phyloP scores from a whole-genome alignment of 495 filamentous ascomycete genomes.

The Lepraria neglecta region DNA sequence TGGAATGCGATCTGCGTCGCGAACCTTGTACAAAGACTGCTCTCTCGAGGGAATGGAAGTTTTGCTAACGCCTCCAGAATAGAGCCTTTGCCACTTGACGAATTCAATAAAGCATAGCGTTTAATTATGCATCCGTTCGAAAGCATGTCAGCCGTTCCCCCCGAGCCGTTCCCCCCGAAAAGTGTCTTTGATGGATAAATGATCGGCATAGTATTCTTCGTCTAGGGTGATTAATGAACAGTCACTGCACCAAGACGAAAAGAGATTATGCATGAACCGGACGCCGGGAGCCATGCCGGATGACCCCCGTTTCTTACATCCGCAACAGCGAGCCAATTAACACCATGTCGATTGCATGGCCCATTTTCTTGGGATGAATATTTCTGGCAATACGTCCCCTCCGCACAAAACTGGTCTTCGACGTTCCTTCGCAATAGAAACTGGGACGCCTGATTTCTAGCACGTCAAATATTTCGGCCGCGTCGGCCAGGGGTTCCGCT shows the following conservation, averaged over 20 bases:
- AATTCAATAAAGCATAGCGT: too few relatives aligned
- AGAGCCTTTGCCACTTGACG: slow-evolving; percentile 43
- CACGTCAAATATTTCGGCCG: too few relatives aligned
- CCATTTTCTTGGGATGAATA: slow-evolving; percentile 5
- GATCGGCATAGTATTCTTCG: too few relatives aligned
- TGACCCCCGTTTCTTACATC: not conserved
- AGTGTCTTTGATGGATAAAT: too few relatives aligned
- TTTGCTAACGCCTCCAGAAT: slow-evolving; percentile 42
- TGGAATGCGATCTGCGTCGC: slow-evolving; percentile 46
- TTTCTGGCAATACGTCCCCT: slow-evolving; percentile 5
- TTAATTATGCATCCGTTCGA: too few relatives aligned
- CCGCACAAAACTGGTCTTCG: slow-evolving; percentile 2
- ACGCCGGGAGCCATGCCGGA: slow-evolving; percentile 1
- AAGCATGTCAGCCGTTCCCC: too few relatives aligned
- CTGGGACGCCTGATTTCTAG: slow-evolving; percentile 2
- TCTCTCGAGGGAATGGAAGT: slow-evolving; percentile 40
- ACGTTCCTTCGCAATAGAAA: slow-evolving; percentile 2
- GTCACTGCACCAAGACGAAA: too few relatives aligned
- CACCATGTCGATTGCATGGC: not conserved
- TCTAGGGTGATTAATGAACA: too few relatives aligned
- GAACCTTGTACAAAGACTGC: slow-evolving; percentile 41
- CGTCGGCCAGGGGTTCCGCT: too few relatives aligned
- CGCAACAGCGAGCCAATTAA: slow-evolving; percentile 9
- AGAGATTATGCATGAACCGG: slow-evolving; percentile 6
- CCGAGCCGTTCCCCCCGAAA: too few relatives aligned